phyloP scores from a whole-genome alignment of 1,139 yeast genomes.

The Zygosaccharomyces sapae region DNA sequence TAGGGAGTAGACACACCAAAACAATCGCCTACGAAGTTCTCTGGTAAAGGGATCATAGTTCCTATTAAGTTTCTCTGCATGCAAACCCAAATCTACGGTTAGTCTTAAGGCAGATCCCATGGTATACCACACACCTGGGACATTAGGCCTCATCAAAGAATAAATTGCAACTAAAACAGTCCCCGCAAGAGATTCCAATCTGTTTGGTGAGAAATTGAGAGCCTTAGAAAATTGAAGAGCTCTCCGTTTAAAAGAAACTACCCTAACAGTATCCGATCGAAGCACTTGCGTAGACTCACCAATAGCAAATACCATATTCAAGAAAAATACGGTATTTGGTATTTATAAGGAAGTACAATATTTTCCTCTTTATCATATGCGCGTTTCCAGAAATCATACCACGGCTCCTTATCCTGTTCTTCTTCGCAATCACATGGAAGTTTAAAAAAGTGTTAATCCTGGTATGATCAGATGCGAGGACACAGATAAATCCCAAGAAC shows the following conservation, averaged over 20 bases:
- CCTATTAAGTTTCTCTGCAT: slow-evolving; percentile 50
- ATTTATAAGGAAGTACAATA: slow-evolving; percentile 44
- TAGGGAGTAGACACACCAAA: slow-evolving; percentile 84
- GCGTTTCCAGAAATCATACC: slow-evolving; percentile 21
- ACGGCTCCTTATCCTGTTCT: slow-evolving; percentile 16
- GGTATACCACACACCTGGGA: slow-evolving; percentile 91
- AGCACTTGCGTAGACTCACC: slow-evolving; percentile 73
- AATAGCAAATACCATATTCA: slow-evolving; percentile 74
- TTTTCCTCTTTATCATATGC: slow-evolving; percentile 8
- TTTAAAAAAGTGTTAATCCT: slow-evolving; percentile 41
- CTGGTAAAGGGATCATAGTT: slow-evolving; percentile 51
- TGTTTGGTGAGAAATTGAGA: slow-evolving; percentile 55
- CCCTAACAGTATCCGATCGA: slow-evolving; percentile 60
- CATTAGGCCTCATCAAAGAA: slow-evolving; percentile 69
- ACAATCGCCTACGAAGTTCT: slow-evolving; percentile 71
- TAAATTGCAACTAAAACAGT: slow-evolving; percentile 63
- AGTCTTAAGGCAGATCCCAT: slow-evolving; percentile 75
- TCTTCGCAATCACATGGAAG: slow-evolving; percentile 14
- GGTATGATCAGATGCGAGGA: slow-evolving; percentile 63
- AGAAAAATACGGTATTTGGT: slow-evolving; percentile 51
- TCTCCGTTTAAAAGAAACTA: slow-evolving; percentile 68
- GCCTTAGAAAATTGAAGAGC: slow-evolving; percentile 63
- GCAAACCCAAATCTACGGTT: slow-evolving; percentile 80
- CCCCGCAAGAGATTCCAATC: slow-evolving; percentile 70
- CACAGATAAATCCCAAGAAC: slow-evolving; percentile 50